Percentiles rank a stretch among this genome's conserved stretches.
These are phyloP conservation scores for Suillus subluteus DNA, from an alignment of 768 basidiomycete genomes.

Conservation along the genomic window DNA sequence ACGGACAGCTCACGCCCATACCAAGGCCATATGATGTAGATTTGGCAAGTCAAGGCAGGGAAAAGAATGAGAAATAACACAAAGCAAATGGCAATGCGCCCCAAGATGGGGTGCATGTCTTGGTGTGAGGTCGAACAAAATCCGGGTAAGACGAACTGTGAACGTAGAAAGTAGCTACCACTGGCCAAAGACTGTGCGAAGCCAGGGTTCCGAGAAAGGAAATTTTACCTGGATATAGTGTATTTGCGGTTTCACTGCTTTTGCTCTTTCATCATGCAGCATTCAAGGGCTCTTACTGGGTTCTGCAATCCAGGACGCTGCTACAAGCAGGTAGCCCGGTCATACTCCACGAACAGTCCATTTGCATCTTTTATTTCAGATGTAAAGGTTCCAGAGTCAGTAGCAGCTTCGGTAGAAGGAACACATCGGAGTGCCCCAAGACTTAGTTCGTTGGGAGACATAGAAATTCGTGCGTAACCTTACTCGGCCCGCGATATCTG, in stretches of 20 bases:
- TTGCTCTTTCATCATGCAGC: conserved; percentile 11
- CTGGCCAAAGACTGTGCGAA: not conserved
- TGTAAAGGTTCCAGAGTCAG: conserved; percentile 5
- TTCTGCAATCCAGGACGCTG: not conserved
- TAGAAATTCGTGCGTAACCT: conserved; percentile 25
- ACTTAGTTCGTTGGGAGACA: conserved; percentile 25
- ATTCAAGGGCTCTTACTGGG: conserved; percentile 10
- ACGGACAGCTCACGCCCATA: conserved; percentile 77
- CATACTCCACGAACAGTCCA: not conserved
- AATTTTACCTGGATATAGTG: not conserved
- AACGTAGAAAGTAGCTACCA: not conserved
- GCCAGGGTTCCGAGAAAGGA: conserved; percentile 5
- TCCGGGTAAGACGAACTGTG: conserved; percentile 10
- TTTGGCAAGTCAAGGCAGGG: conserved; percentile 87
- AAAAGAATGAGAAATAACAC: conserved; percentile 80
- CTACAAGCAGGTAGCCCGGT: conserved; percentile 1
- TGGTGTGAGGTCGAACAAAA: conserved; percentile 12
- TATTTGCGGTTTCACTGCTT: not conserved
- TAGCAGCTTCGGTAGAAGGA: not conserved
- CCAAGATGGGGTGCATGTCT: conserved; percentile 51
- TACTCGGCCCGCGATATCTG: not conserved
- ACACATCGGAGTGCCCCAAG: conserved; percentile 12
- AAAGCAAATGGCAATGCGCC: conserved; percentile 65
- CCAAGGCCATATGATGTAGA: conserved; percentile 93
- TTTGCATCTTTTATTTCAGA: conserved; percentile 13